Evolutionary conservation across 225 moss, liverwort and hornwort species (phyloP).

Genomic region (Bryum argenteum): DNA sequence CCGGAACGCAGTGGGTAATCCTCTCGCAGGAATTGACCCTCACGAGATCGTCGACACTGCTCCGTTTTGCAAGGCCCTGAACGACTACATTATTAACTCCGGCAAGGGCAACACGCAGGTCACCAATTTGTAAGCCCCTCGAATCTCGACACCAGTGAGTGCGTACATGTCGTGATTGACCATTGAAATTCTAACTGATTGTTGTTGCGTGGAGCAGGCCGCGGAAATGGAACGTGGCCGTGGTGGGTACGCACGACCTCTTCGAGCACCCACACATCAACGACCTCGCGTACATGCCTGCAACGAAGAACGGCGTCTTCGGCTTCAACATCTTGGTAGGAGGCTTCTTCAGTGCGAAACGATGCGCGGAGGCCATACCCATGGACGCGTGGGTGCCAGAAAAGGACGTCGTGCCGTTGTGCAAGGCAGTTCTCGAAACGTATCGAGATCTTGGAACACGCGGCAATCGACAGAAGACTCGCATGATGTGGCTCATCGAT

Average conservation of each 20-base stretch:
- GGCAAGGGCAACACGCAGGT: slow-evolving; percentile 61
- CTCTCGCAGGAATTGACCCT: slow-evolving; percentile 89
- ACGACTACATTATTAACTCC: slow-evolving; percentile 59
- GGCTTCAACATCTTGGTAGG: slow-evolving; percentile 96
- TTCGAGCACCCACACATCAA: slow-evolving; percentile 99
- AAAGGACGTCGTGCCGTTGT: slow-evolving; percentile 77
- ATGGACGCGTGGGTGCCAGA: slow-evolving; percentile 86
- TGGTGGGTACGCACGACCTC: slow-evolving; percentile 85
- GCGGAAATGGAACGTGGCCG: slow-evolving; percentile 93
- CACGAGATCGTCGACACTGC: slow-evolving; percentile 79
- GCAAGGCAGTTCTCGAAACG: slow-evolving; percentile 77
- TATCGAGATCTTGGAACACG: slow-evolving; percentile 83
- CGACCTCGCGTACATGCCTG: slow-evolving; percentile 93
- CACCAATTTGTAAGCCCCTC: slow-evolving; percentile 44
- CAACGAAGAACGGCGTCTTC: slow-evolving; percentile 61
- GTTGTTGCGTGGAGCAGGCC: slow-evolving; percentile 43
- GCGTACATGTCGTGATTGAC: neutral
- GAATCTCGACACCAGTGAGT: neutral
- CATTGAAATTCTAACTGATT: neutral
- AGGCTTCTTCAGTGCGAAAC: slow-evolving; percentile 94
- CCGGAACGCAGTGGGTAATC: slow-evolving; percentile 82
- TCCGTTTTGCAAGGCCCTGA: slow-evolving; percentile 65
- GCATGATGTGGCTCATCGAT: slow-evolving; percentile 99
- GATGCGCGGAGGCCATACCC: slow-evolving; percentile 84
- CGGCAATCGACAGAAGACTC: slow-evolving; percentile 80